A percentile compares a stretch with the other conserved stretches of the same genome.
Evolutionary conservation across 345 rosid species (phyloP).

Genomic region (Erucastrum elatum): DNA sequence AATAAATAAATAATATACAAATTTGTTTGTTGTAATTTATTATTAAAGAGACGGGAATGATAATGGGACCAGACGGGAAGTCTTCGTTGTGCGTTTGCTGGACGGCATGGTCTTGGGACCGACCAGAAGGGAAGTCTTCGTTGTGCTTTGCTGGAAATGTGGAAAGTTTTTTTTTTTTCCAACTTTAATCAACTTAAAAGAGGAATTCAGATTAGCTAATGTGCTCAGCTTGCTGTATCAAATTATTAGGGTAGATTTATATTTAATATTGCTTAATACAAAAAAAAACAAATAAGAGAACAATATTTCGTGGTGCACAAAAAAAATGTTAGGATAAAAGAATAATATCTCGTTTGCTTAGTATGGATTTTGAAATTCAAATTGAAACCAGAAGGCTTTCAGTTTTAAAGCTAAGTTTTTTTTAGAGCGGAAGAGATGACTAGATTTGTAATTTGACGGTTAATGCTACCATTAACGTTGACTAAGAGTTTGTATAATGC

Average conservation of each 20-base stretch:
- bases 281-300: not conserved
- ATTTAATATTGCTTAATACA: not conserved
- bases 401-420: not conserved
- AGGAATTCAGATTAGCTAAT: not conserved
- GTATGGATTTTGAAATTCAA: not conserved
- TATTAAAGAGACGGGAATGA: not conserved
- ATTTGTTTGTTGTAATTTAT: conserved; percentile 23
- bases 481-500: not conserved
- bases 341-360: not conserved
- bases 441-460: not conserved
- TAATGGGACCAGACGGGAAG: not conserved
- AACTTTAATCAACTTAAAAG: not conserved
- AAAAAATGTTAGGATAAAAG: not conserved
- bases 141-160: conserved; percentile 35
- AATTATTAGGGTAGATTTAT: not conserved
- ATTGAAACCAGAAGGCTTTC: not conserved
- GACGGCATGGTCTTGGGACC: not conserved
- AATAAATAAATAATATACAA: not conserved
- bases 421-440: not conserved
- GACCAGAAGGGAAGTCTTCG: not conserved
- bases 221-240: conserved; percentile 15
- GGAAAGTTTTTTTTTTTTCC: not conserved
- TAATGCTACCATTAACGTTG: not conserved
- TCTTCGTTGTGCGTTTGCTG: conserved; percentile 18
- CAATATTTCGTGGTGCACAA: not conserved